Conservation (phyloP, 2,329 filamentous ascomycete species). For the Fusarium beomiforme region DNA sequence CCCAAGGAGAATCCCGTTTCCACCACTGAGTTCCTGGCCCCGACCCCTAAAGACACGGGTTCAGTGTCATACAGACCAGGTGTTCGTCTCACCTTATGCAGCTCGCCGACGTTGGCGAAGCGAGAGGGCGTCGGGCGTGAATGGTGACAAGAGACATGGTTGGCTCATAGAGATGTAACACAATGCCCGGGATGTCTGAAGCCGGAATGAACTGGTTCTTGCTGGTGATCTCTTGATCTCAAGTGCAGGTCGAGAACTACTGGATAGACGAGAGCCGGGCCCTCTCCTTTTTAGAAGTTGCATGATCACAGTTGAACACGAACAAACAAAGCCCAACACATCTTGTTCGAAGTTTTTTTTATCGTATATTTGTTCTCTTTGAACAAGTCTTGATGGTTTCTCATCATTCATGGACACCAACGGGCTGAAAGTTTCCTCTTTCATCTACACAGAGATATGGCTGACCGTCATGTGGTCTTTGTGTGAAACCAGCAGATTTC, state of each 20-base stretch:
- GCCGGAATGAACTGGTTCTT: constrained; percentile 21
- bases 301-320: not conserved
- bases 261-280: not conserved
- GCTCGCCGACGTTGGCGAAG: constrained; percentile 32
- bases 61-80: constrained; percentile 20
- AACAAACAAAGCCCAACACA: not conserved
- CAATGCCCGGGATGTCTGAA: constrained; percentile 11
- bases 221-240: not conserved
- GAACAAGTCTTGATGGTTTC: not conserved
- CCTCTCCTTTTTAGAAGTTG: not conserved
- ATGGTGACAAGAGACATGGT: constrained; percentile 9
- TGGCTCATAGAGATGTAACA: constrained; percentile 14
- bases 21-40: not conserved
- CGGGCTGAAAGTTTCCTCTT: not conserved
- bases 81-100: constrained; percentile 33
- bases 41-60: not conserved
- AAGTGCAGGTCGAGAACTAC: not conserved
- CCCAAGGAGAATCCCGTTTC: not conserved
- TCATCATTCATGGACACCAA: not conserved
- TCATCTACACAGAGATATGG: not conserved
- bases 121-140: constrained; percentile 28
- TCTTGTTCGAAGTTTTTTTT: not conserved
- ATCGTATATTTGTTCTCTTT: not conserved
- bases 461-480: not conserved
- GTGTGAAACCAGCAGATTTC: not conserved